Evolutionary conservation across 257 asterid genomes (phyloP), one percentile per base, ranked within the genome.

Genomic region (Coffea eugenioides): DNA sequence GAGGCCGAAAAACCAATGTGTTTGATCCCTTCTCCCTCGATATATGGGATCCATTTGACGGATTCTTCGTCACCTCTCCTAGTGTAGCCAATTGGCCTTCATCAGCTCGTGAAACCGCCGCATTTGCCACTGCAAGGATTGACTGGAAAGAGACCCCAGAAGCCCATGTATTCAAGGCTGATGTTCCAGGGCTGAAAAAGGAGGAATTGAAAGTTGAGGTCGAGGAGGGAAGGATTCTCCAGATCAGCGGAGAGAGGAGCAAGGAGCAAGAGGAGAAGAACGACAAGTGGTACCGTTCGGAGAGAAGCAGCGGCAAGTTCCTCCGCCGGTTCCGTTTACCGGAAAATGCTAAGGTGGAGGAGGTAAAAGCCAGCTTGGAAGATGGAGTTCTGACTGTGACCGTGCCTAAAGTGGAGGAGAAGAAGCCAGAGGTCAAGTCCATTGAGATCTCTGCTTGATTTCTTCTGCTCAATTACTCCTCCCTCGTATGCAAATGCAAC

Each of bases 181-280:
- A 80, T 10, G 49, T 80, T 12, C 79, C 83, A 1, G 83, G 83
- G 25, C 46, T 80, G 70, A 74, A 74, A n/a, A 80, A 80, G 11
- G 80, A 80, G 31, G 83, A 80, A 46, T 75, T 80, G 16, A 80
- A 80, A n/a, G 83, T 80, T 1, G 83, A 80, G 74, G 83, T 80
- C 2, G 80, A 81, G 52, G 81, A 81, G 0, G 81, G 84, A 1
- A 81, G 61, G 18, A 57, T 81, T 13, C 78, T 81, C 8, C 81
- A 81, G 18, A 81, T 81, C 68, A 81, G 84, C 8, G 84, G 84
- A 27, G 84, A 81, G 27, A 76, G 81, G 78, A 81, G 51, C 73
- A 81, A 77, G 43, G 84, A 81, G 49, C 31, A 67, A 23, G 81
- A 81, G 34, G 81, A 77, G 5, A 77, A 77, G 52, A 81, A 77